A percentile compares a stretch with the other conserved stretches of the same genome.
These are phyloP conservation scores for Hirschfeldia incana DNA, from an alignment of 345 rosid genomes.

Conservation along the genomic window DNA sequence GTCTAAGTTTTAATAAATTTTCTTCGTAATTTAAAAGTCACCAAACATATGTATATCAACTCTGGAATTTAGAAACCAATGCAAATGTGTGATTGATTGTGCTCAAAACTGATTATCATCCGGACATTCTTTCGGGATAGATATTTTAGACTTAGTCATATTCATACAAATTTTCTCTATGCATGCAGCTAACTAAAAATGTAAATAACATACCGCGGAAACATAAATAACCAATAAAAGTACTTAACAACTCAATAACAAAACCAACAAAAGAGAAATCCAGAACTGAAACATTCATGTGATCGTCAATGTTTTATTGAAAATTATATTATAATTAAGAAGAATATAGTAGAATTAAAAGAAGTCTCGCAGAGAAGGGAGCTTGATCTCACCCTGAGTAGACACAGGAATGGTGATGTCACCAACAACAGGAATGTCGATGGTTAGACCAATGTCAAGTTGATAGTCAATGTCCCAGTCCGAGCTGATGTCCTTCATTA, in stretches of 20 bases:
- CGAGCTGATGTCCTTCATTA: slow-evolving; percentile 58
- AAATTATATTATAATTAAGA: neutral
- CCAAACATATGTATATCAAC: neutral
- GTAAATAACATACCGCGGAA: neutral
- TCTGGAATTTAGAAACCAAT: neutral
- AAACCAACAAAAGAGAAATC: neutral
- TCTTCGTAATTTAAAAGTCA: neutral
- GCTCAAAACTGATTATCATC: neutral
- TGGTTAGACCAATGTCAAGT: slow-evolving; percentile 60
- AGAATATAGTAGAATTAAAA: slow-evolving; percentile 30
- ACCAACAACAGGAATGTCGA: slow-evolving; percentile 80
- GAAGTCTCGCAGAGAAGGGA: slow-evolving; percentile 64
- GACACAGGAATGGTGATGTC: slow-evolving; percentile 69
- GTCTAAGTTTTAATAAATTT: neutral
- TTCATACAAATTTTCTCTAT: neutral
- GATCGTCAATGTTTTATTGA: slow-evolving; percentile 20
- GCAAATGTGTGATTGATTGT: neutral
- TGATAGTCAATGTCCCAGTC: slow-evolving; percentile 94
- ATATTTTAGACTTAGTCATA: neutral
- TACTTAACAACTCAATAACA: slow-evolving; percentile 7
- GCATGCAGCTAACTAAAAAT: neutral
- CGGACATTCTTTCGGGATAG: neutral
- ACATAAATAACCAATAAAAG: neutral
- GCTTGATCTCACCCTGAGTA: slow-evolving; percentile 78
- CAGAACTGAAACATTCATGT: neutral